Evolutionary conservation across 2,329 filamentous ascomycete species (phyloP), one percentile per base, ranked within the genome.

Genomic region (Whalleya microplaca): DNA sequence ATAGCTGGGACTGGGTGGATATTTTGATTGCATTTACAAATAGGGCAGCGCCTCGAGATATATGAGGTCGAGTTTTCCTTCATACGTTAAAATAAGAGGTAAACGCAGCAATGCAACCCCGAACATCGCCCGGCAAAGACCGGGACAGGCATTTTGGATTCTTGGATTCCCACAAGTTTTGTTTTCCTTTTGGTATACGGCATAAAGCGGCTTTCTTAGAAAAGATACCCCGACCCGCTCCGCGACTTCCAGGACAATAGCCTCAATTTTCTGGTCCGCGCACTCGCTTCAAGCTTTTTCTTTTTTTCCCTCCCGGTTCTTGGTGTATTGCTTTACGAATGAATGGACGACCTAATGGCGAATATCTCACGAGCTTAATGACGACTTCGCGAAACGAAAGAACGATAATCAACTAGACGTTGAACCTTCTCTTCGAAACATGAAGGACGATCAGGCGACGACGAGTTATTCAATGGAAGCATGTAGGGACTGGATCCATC

Each of bases 21-120:
- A 76, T 78, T 75, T n/a, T 76, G 74, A 77, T 75, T 79, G 79
- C 80, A 81, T 83, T 80, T 79, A 76, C 76, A 77, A 64, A 74
- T 71, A 73, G 74, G 78, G 77, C 76, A 78, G 76, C 74, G 63
- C 72, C 74, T 73, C 69, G 69, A 72, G 63, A 78, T 76, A 78
- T 73, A 75, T 73, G 76, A 75, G 76, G 76, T 73, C 54, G 66
- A 57, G 60, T 75, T 75, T 75, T 74, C 55, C 44, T 54, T 68
- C 61, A 53, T 64, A 63, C 53, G 54, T 65, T 64, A 72, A 80
- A 76, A 79, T 74, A 83, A 84, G 80, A 84, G 77, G 77, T 82
- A 80, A 70, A 81, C 78, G 83, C 83, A 86, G 83, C 83, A 84
- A 86, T 86, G 83, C 83, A 83, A 12, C 76, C 73, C 74, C 63